Percentiles rank a stretch among this genome's conserved stretches.
These are phyloP conservation scores for Dryadomyces quercus-mongolicae DNA, from an alignment of 2,329 filamentous ascomycete species.

Conservation along the genomic window DNA sequence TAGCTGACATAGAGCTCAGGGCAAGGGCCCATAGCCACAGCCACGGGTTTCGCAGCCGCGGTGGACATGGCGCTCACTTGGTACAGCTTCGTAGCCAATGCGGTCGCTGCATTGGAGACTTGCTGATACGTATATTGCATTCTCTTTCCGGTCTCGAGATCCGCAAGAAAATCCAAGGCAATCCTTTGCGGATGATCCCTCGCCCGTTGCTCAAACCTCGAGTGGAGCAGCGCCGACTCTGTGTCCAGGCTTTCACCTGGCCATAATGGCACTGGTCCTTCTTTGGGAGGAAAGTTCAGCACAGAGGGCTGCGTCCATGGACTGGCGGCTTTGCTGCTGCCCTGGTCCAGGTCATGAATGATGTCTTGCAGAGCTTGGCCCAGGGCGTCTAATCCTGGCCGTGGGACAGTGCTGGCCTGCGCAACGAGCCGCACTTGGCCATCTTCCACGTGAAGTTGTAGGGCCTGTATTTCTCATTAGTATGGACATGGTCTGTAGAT, in stretches of 20 bases:
- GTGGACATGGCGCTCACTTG: not conserved
- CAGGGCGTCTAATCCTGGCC: not conserved
- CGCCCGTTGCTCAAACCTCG: not conserved
- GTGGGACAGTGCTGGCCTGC: not conserved
- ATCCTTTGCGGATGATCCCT: not conserved
- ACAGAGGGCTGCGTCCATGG: conserved; percentile 5
- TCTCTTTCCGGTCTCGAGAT: not conserved
- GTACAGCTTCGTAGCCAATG: not conserved
- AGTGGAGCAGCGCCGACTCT: not conserved
- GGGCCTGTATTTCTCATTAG: not conserved
- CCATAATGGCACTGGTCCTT: not conserved
- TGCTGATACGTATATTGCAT: conserved; percentile 2
- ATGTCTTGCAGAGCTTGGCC: not conserved
- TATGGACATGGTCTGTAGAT: not conserved
- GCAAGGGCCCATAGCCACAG: conserved; percentile 13
- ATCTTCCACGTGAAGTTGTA: not conserved
- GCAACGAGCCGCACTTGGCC: not conserved
- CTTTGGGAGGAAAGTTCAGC: conserved; percentile 5
- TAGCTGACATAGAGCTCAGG: conserved; percentile 25
- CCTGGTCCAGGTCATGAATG: too few relatives aligned
- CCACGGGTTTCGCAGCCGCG: conserved; percentile 5
- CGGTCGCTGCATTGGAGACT: not conserved
- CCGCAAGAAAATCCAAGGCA: not conserved
- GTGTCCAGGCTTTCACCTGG: not conserved
- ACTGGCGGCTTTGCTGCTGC: not conserved